A percentile compares a stretch with the other conserved stretches of the same genome.
phyloP scores from a whole-genome alignment of 2,329 filamentous ascomycete genomes.

The Aspergillus pseudoterreus region DNA sequence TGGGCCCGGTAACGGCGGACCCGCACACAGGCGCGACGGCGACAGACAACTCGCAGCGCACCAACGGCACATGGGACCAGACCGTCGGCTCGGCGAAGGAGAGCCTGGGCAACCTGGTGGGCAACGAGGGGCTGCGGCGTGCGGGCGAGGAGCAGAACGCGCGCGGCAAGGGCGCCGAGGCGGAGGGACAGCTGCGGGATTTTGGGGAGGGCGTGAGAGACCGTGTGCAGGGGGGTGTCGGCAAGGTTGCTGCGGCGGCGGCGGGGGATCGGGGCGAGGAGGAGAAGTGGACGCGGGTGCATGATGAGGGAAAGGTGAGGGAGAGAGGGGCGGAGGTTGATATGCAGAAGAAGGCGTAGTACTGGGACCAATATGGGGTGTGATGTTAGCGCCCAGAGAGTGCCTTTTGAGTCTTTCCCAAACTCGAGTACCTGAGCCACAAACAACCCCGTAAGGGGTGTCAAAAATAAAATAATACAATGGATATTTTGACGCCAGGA shows the following conservation, averaged over 20 bases:
- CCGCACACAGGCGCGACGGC: slow-evolving; percentile 67
- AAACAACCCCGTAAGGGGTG: too few relatives aligned
- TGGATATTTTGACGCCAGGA: too few relatives aligned
- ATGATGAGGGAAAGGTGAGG: slow-evolving; percentile 78
- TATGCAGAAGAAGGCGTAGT: slow-evolving; percentile 63
- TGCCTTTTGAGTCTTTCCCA: too few relatives aligned
- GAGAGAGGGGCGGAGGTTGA: slow-evolving; percentile 81
- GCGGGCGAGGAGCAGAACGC: slow-evolving; percentile 74
- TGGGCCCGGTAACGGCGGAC: slow-evolving; percentile 65
- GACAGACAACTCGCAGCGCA: slow-evolving; percentile 69
- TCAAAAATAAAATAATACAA: too few relatives aligned
- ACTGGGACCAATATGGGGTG: too few relatives aligned
- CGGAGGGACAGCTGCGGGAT: slow-evolving; percentile 75
- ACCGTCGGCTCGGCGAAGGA: slow-evolving; percentile 86
- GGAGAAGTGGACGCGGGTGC: slow-evolving; percentile 62
- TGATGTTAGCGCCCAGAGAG: too few relatives aligned
- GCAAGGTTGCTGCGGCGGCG: slow-evolving; percentile 66
- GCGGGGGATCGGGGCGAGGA: slow-evolving; percentile 67
- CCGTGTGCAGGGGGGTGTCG: slow-evolving; percentile 68
- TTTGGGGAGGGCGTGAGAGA: slow-evolving; percentile 63
- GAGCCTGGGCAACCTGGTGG: slow-evolving; percentile 68
- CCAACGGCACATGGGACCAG: slow-evolving; percentile 77
- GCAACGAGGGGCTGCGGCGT: slow-evolving; percentile 70
- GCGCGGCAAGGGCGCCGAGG: slow-evolving; percentile 76
- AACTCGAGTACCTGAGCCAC: too few relatives aligned